Evolutionary conservation across 352 stramenopile species (phyloP), one percentile per base, ranked within the genome.

Genomic region (Globisporangium yorkense): DNA sequence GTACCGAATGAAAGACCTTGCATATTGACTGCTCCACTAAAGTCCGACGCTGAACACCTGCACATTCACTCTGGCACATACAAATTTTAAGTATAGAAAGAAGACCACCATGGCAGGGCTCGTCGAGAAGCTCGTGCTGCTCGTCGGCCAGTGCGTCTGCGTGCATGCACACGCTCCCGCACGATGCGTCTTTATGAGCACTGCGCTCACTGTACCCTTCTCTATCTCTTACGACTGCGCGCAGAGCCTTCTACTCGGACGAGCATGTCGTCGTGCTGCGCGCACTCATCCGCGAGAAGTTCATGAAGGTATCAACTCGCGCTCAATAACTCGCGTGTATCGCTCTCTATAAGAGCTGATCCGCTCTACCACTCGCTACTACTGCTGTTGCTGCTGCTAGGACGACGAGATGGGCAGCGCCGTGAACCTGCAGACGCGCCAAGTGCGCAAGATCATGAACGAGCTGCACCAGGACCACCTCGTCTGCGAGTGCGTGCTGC

Each of bases 401-500:
- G 84, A 95, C 51, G 84, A 94, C 61, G 84, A 95, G 24, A 94
- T 95, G 86, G 84, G 84, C 29, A 94, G 78, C 56, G 80, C 86
- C 24, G 80, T 95, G 54, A 95, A 95, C 61, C 64, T 95, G 8
- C 86, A 95, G 73, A 94, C 84, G 31, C 81, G 84, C 18, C 86
- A 95, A 84, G 73, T 93, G 57, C 83, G 86, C 51, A 95, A 95
- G 59, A 92, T 92, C 65, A 92, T 92, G 73, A 92, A 91, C 51
- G 86, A 95, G 56, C 66, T 95, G 27, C 81, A 94, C 51, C 80
- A 92, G 54, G 86, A 95, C 59, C 67, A 92, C 47, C 73, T 95
- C 51, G 80, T 95, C 56, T 95, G 78, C 75, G 77, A 90, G 86
- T 95, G 53, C 55, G 80, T 71, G 12, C 9, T 12, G 21, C 8